phyloP scores from a whole-genome alignment of 495 filamentous ascomycete species.

The Neurospora sp. region DNA sequence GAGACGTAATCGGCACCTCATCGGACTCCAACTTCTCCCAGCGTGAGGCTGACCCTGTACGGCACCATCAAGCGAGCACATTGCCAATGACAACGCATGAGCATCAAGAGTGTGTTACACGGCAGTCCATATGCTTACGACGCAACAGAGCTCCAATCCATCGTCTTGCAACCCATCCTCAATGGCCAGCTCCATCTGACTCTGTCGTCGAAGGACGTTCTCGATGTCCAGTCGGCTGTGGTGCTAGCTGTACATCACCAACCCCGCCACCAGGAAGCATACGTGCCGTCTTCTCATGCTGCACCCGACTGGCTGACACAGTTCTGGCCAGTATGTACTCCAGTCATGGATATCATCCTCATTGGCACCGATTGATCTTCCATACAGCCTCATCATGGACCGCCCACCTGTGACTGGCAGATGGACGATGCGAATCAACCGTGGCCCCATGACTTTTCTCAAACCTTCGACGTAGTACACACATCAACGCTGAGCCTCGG shows the following conservation, averaged over 20 bases:
- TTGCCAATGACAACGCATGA: not conserved
- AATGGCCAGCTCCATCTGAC: not conserved
- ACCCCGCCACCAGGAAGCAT: not conserved
- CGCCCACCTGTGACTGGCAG: not conserved
- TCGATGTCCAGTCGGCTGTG: not conserved
- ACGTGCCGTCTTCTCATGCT: not conserved
- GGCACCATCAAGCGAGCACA: not conserved
- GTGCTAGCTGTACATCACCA: not conserved
- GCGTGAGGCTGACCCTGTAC: not conserved
- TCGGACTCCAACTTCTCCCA: not conserved
- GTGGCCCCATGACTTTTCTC: not conserved
- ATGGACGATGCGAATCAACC: not conserved
- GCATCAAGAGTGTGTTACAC: not conserved
- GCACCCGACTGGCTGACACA: not conserved
- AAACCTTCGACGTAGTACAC: not conserved
- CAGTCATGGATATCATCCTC: not conserved
- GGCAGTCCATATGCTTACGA: not conserved
- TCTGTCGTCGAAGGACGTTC: not conserved
- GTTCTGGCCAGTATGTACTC: not conserved
- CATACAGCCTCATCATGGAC: not conserved
- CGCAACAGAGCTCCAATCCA: not conserved
- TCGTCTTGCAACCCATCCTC: not conserved
- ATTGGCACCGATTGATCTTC: not conserved
- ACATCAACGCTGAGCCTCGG: not conserved
- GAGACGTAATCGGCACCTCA: not conserved